Conservation (phyloP, 2,329 filamentous ascomycete genomes). For the Graphilbum fragrans region DNA sequence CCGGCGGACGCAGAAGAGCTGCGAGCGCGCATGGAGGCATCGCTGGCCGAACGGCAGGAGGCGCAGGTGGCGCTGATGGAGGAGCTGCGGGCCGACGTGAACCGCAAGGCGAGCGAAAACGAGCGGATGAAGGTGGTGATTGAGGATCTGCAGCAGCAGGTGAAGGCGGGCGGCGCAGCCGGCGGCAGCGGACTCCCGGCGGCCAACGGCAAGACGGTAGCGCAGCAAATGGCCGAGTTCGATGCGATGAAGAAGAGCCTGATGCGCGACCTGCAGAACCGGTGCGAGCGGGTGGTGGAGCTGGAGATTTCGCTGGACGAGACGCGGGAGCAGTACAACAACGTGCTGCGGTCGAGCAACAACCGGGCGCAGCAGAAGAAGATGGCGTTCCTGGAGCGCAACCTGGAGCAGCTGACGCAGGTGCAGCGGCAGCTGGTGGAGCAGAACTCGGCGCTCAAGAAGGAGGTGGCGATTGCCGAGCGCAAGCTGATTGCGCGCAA, state of each 20-base stretch:
- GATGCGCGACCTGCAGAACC: constrained; percentile 97
- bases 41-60: constrained; percentile 64
- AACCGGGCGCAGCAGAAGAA: constrained; percentile 99
- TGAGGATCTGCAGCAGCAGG: constrained; percentile 63
- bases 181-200: constrained; percentile 16
- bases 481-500: constrained; percentile 93
- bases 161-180: constrained; percentile 45
- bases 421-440: constrained; percentile 96
- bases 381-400: constrained; percentile 98
- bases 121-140: constrained; percentile 68
- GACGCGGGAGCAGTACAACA: constrained; percentile 98
- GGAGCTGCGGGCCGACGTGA: constrained; percentile 64
- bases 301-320: constrained; percentile 96
- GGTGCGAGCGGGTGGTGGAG: constrained; percentile 95
- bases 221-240: constrained; percentile 97
- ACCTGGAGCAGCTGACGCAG: constrained; percentile 93
- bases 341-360: constrained; percentile 90
- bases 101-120: constrained; percentile 71
- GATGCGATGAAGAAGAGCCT: constrained; percentile 99
- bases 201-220: constrained; percentile 77
- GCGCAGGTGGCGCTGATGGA: constrained; percentile 62
- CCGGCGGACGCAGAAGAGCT: constrained; percentile 75
- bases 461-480: constrained; percentile 97
- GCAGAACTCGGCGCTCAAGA: constrained; percentile 94
- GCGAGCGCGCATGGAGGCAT: constrained; percentile 65